Conservation (phyloP, 192 early-diverging fungal genomes). For the Backusella mclennaniae region DNA sequence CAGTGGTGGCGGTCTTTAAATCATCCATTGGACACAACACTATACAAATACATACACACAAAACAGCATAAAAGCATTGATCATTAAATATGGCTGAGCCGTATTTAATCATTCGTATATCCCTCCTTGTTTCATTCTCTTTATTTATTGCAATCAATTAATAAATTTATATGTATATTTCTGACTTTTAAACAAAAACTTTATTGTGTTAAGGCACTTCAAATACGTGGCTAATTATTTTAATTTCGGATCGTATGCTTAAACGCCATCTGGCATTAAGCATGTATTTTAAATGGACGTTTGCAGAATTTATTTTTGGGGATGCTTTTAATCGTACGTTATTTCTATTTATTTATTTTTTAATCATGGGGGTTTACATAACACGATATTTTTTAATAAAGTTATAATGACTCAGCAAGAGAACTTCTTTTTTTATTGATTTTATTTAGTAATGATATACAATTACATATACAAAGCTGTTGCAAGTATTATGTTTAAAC, state of each 20-base stretch:
- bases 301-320: too few relatives aligned
- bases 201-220: too few relatives aligned
- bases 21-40: neutral
- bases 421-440: neutral
- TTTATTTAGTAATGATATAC: neutral
- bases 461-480: neutral
- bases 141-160: neutral
- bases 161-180: neutral
- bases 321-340: neutral
- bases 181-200: neutral
- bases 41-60: neutral
- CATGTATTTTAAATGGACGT: too few relatives aligned
- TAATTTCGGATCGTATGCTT: neutral
- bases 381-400: neutral
- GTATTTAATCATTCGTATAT: neutral
- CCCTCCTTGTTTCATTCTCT: neutral
- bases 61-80: conserved; percentile 1
- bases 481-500: neutral
- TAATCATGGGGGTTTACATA: neutral
- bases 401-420: too few relatives aligned
- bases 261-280: neutral
- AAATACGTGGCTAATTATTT: neutral
- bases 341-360: neutral
- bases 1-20: conserved; percentile 40
- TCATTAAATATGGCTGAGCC: neutral